Base-by-base conservation (phyloP, 225 moss, liverwort and hornwort species). In the Anthoceros angustus region DNA sequence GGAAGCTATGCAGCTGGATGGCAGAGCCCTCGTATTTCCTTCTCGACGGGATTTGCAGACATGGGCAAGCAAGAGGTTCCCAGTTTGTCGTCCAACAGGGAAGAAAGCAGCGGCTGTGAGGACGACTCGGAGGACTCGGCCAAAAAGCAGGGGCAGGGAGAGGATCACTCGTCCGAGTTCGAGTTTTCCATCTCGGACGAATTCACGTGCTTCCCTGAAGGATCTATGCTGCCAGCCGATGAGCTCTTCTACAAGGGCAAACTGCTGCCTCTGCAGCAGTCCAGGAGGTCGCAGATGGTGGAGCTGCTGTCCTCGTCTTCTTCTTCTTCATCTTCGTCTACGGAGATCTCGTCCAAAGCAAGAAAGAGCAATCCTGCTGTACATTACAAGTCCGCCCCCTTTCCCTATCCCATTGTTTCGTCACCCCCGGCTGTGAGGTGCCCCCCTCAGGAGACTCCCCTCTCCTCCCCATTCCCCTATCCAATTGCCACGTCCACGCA, bases 241-340 rank as follows among this genome's bases (percentile, higher is more conserved):
- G 88, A 95, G 73, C 88, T 95, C 39, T 90, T 95, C 61, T 86
- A 88, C 42, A 83, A 86, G 42, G 94, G 94, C 18, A 83, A 78
- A 79, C 82, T 95, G 41, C 86, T 83, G 24, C 94, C 90, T 15
- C 81, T 16, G 45, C 67, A 40, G 66, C 74, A 2, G 65, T 77
- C 21, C 38, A 38, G 21, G 70, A 72, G 38, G 77, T 74, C 32
- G 77, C 50, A 12, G 24, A 63, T 48, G 42, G 50, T 40, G 66
- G 43, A 2, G 76, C 71, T 45, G 41, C 64, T 43, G 20, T 65
- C 12, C 39, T 39, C 55, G 32, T 32, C 32, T 4, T 32, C 32
- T 4, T 32, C 32, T 32, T 32, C 32, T 32, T 32, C 32, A 32
- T 32, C 32, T 1, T 32, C 32, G 32, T 32, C 32, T 32, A 32